phyloP scores from a whole-genome alignment of 306 rosid species.

The Casuarina cunninghamiana region DNA sequence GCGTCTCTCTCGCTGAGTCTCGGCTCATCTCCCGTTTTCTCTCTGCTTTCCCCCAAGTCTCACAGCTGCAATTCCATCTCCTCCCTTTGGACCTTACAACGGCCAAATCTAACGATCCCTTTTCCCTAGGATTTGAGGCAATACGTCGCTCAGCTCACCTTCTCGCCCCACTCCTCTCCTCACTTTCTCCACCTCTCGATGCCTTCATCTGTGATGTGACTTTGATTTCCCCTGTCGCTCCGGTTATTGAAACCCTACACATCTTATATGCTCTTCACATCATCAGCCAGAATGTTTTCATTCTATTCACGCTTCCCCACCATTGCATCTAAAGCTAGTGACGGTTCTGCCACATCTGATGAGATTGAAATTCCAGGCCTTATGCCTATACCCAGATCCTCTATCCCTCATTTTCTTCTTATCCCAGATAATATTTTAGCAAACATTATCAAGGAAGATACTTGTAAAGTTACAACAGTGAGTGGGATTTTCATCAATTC shows the following conservation, averaged over 20 bases:
- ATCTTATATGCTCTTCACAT: slow-evolving; percentile 46
- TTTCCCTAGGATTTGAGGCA: slow-evolving; percentile 36
- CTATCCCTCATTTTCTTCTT: too few relatives aligned
- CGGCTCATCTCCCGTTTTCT: slow-evolving; percentile 44
- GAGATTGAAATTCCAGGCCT: slow-evolving; percentile 37
- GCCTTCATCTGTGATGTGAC: slow-evolving; percentile 42
- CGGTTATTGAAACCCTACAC: slow-evolving; percentile 16
- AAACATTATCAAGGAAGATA: too few relatives aligned
- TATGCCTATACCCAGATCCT: slow-evolving; percentile 27
- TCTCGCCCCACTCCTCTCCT: slow-evolving; percentile 40
- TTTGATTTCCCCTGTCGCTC: slow-evolving; percentile 38
- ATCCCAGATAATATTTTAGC: too few relatives aligned
- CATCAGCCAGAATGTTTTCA: slow-evolving; percentile 46
- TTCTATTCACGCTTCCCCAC: slow-evolving; percentile 37
- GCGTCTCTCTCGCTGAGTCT: slow-evolving; percentile 47
- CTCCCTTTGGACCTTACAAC: slow-evolving; percentile 20
- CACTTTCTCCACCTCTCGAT: slow-evolving; percentile 50
- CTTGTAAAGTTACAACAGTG: too few relatives aligned
- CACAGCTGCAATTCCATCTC: slow-evolving; percentile 20
- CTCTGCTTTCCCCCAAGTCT: slow-evolving; percentile 41
- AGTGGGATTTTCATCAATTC: too few relatives aligned
- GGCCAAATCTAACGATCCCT: slow-evolving; percentile 40
- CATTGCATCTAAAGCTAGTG: not conserved
- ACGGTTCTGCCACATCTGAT: not conserved
- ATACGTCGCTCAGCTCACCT: slow-evolving; percentile 48